Conservation (phyloP, 106 monocot species). For the Dendrobium huoshanense region DNA sequence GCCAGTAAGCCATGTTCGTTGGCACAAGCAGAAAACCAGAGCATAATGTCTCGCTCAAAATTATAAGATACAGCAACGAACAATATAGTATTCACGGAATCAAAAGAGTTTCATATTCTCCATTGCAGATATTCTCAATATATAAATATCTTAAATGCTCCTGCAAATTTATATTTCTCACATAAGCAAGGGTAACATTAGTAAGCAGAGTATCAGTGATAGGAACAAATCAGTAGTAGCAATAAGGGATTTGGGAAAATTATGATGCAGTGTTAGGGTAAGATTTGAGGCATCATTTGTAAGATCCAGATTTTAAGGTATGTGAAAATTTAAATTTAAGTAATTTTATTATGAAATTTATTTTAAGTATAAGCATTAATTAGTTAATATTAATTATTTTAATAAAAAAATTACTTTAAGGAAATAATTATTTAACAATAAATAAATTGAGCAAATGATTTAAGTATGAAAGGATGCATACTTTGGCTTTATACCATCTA, state of each 20-base stretch:
- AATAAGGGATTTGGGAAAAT: neutral
- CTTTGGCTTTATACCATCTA: too few relatives aligned
- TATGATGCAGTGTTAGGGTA: neutral
- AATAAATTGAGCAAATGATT: too few relatives aligned
- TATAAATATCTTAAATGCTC: neutral
- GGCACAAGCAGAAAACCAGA: neutral
- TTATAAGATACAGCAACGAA: neutral
- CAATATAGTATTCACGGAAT: neutral
- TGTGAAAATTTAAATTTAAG: too few relatives aligned
- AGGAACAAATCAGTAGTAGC: neutral
- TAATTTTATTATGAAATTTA: too few relatives aligned
- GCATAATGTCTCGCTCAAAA: neutral
- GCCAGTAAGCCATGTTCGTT: neutral
- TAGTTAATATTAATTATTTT: too few relatives aligned
- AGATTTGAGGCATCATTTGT: neutral
- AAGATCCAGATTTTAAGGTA: too few relatives aligned
- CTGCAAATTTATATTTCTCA: neutral
- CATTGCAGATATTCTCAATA: neutral
- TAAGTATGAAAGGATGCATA: too few relatives aligned
- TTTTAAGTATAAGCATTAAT: too few relatives aligned
- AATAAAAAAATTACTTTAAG: too few relatives aligned
- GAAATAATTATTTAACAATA: too few relatives aligned
- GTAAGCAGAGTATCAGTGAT: neutral
- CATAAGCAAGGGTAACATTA: neutral
- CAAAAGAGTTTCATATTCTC: neutral